Evolutionary conservation across 2,329 filamentous ascomycete species (phyloP), one percentile per base, ranked within the genome.

Genomic region (Emergomyces orientalis): DNA sequence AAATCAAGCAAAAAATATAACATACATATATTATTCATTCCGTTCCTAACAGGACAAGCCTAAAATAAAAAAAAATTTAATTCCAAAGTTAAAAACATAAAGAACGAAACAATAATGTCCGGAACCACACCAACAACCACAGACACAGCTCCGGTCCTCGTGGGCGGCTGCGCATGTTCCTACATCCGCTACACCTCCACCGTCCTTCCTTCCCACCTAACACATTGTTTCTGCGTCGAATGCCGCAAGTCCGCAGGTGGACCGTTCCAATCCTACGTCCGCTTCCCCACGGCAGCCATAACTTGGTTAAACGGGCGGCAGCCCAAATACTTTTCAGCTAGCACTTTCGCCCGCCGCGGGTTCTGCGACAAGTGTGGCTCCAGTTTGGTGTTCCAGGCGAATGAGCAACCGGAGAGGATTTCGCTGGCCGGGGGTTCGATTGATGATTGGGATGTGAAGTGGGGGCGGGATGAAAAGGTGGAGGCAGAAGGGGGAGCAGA

Each of bases 181-280:
- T 69, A 72, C 56, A 72, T 82, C 39, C 71, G 70, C 47, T 82
- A 79, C 70, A 75, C 70, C 1, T 73, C 73, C 60, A 74, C 72
- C 17, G 65, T 64, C 1, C 67, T 72, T 0, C 78, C 79, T 0
- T 69, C 66, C 14, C 64, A 69, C 30, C 68, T 80, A 34, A 73
- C 71, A 22, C 69, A 77, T 62, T 83, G 80, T 69, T 75, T 82
- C 67, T 83, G 81, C 67, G 70, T 69, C n/a, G 76, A 76, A 49
- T 83, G 81, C 65, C 79, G 80, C 63, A 78, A 78, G 67, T 64
- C 80, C 47, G 77, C 79, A 1, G 80, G 80, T 14, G 76, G 75
- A 3, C 75, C 76, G 1, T 82, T 74, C 63, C 70, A 81, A 43
- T 72, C 76, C 3, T 82, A 80, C 64, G 71, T 73, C 8, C 64